These are phyloP conservation scores for Phytophthora uliginosa DNA, from an alignment of 352 stramenopile species.

Conservation along the genomic window DNA sequence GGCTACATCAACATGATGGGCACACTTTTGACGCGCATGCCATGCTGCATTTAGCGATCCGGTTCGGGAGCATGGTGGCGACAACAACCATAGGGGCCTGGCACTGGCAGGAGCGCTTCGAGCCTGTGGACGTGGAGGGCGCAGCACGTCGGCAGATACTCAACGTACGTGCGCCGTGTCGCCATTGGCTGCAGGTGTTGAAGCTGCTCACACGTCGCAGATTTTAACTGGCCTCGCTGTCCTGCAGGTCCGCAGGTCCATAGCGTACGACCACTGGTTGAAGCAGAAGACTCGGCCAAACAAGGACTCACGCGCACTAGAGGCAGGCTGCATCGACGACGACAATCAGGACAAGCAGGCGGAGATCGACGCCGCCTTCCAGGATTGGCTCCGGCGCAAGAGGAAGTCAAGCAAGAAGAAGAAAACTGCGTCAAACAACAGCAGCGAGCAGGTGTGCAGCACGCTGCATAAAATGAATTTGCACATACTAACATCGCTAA, in stretches of 20 bases:
- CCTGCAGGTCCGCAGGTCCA: conserved; percentile 54
- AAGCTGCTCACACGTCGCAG: conserved; percentile 14
- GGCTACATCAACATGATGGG: conserved; percentile 14
- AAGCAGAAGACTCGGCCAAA: conserved; percentile 33
- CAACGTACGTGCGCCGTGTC: conserved; percentile 39
- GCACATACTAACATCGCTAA: background rate
- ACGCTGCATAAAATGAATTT: background rate
- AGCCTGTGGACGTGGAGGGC: conserved; percentile 39
- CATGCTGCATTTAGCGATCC: background rate
- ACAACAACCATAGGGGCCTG: conserved; percentile 23
- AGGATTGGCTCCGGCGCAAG: conserved; percentile 52
- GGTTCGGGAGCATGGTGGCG: conserved; percentile 1
- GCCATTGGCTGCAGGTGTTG: background rate
- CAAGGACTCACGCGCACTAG: background rate
- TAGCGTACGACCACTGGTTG: conserved; percentile 61
- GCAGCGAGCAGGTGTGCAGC: background rate
- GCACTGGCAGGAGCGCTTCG: conserved; percentile 79
- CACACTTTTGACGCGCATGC: background rate
- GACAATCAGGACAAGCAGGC: conserved; percentile 29
- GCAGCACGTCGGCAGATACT: conserved; percentile 58
- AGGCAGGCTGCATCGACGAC: background rate
- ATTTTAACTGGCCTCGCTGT: background rate
- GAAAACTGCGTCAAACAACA: background rate
- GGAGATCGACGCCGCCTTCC: conserved; percentile 47
- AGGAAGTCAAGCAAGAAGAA: conserved; percentile 42